Percentiles rank a stretch among this genome's conserved stretches.
Conservation (phyloP, 2,329 filamentous ascomycete genomes). For the Aspergillus brunneoviolaceus region DNA sequence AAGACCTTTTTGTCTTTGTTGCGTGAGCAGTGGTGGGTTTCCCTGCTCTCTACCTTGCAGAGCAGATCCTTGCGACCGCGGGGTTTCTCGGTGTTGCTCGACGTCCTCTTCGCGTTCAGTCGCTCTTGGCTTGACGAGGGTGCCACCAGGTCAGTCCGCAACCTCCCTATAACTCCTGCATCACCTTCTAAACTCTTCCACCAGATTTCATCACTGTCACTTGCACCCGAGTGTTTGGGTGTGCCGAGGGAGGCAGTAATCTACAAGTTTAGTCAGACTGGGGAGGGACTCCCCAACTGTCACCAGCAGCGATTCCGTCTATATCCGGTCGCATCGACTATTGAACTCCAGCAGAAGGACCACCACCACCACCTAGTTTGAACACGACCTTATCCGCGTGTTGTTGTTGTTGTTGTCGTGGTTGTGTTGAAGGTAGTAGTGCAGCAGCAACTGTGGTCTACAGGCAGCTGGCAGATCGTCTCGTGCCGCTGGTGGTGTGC, state of each 20-base stretch:
- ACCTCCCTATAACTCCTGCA: background rate
- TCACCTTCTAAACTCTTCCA: background rate
- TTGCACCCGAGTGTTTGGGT: background rate
- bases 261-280: background rate
- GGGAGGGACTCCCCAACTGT: background rate
- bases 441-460: background rate
- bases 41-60: background rate
- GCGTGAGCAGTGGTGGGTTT: background rate
- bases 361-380: background rate
- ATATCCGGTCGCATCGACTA: background rate
- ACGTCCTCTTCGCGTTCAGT: constrained; percentile 1
- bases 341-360: background rate
- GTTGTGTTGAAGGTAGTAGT: background rate
- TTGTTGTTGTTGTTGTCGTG: background rate
- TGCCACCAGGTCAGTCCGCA: constrained; percentile 14
- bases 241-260: background rate
- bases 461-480: background rate
- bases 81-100: constrained; percentile 10
- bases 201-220: background rate
- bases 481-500: background rate
- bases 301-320: constrained; percentile 1
- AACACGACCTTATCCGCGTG: background rate
- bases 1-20: background rate
- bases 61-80: constrained; percentile 13
- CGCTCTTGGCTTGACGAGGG: background rate